Percentiles rank a stretch among this genome's conserved stretches.
phyloP scores from a whole-genome alignment of 2,329 filamentous ascomycete genomes.

The Fusarium albidum region DNA sequence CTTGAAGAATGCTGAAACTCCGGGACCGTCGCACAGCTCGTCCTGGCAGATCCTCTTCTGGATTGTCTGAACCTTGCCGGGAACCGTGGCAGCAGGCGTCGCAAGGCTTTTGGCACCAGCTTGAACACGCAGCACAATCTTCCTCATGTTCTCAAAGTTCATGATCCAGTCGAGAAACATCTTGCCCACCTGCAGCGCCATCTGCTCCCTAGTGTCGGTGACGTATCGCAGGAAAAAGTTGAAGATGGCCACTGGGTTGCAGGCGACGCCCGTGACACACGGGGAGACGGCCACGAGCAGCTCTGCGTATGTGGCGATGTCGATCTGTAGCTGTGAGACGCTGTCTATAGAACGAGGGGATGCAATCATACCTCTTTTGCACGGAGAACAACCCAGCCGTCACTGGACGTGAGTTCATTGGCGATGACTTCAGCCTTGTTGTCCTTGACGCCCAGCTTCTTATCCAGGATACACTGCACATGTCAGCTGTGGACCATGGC shows the following conservation, averaged over 20 bases:
- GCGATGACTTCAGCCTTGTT: background rate
- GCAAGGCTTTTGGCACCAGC: background rate
- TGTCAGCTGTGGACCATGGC: background rate
- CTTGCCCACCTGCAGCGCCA: background rate
- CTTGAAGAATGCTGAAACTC: background rate
- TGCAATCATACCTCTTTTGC: constrained; percentile 2
- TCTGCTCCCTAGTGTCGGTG: background rate
- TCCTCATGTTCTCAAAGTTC: background rate
- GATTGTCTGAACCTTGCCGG: background rate
- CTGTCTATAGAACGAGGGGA: background rate
- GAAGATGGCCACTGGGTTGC: background rate
- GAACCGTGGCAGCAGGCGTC: background rate
- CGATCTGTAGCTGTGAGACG: constrained; percentile 4
- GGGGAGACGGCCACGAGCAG: background rate
- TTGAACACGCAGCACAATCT: background rate
- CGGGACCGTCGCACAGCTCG: background rate
- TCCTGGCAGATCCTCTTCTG: constrained; percentile 1
- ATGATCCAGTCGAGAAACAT: background rate
- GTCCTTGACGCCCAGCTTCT: constrained; percentile 1
- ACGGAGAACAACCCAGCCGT: constrained; percentile 1
- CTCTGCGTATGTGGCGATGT: constrained; percentile 2
- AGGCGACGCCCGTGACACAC: background rate
- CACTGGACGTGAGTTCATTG: constrained; percentile 1
- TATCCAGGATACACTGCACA: constrained; percentile 1
- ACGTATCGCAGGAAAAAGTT: constrained; percentile 1